Percentiles rank a stretch among this genome's conserved stretches.
Conservation (phyloP, 208 protist species). For the Crithidia brevicula region DNA sequence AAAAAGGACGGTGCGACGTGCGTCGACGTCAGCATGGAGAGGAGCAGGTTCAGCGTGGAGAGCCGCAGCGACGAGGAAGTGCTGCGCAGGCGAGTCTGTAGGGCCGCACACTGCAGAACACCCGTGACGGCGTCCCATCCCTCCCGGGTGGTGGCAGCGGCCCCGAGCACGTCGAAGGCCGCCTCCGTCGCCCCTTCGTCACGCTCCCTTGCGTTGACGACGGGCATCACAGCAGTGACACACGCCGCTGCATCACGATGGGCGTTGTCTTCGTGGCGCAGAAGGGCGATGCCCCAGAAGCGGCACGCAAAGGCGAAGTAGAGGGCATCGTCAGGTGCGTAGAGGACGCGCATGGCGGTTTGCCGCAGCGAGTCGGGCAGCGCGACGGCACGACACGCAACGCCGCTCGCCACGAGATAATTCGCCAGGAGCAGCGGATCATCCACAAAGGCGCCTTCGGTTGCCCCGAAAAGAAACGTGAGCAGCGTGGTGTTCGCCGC, state of each 20-base stretch:
- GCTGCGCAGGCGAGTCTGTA: constrained; percentile 40
- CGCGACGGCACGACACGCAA: constrained; percentile 46
- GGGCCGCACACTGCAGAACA: constrained; percentile 28
- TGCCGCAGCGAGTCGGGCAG: constrained; percentile 37
- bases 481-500: constrained; percentile 46
- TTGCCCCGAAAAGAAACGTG: constrained; percentile 46
- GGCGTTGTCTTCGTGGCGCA: constrained; percentile 56
- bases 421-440: constrained; percentile 84
- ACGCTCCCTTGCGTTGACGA: constrained; percentile 5
- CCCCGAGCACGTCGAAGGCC: constrained; percentile 56
- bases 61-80: constrained; percentile 28
- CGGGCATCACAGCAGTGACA: constrained; percentile 31
- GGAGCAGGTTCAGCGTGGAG: constrained; percentile 48
- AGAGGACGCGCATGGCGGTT: constrained; percentile 37
- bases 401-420: constrained; percentile 67
- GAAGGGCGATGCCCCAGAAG: constrained; percentile 61
- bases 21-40: constrained; percentile 39
- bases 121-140: constrained; percentile 47
- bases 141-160: constrained; percentile 43
- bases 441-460: constrained; percentile 52
- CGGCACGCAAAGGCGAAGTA: constrained; percentile 65
- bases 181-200: constrained; percentile 40
- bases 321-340: constrained; percentile 33
- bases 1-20: constrained; percentile 52
- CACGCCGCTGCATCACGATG: constrained; percentile 45